Evolutionary conservation across 139 green algal genomes (phyloP), one percentile per base, ranked within the genome.

Genomic region (Haematococcus sp.): DNA sequence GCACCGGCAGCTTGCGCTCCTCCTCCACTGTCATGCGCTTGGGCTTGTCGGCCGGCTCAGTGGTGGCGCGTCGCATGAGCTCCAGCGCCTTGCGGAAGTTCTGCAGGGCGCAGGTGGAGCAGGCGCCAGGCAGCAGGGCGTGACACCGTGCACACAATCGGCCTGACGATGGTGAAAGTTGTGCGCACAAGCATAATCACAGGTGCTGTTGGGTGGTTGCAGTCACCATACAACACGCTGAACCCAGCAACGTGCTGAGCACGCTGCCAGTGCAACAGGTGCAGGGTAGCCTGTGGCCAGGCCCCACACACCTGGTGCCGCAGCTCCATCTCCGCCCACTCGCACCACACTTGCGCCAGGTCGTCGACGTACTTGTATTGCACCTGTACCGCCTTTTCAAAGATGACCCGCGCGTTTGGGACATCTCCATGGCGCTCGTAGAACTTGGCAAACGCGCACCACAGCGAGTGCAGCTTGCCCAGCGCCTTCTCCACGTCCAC

Each of bases 281-380:
- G n/a, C n/a, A n/a, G n/a, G n/a, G n/a, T n/a, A n/a, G n/a, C n/a
- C n/a, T n/a, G n/a, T n/a, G n/a, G n/a, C n/a, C n/a, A n/a, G n/a
- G n/a, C n/a, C n/a, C n/a, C n/a, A n/a, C n/a, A n/a, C n/a, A n/a
- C n/a, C 34, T 96, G 89, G 81, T 97, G 89, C 17, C 94, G 84
- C 81, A 99, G 83, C 89, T 99, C 96, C 92, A 99, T 97, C 87
- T 99, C 96, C 0, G 81, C 88, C 88, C 89, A 97, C 80, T 97
- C 94, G 68, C 88, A 95, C 94, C 94, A 99, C 60, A 99, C 84
- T 23, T 80, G 71, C 2, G 96, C 95, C 63, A 98, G 85, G 81
- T 99, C 96, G 65, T 99, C 96, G 30, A 95, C 90, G 66, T 93
- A 95, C 78, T 94, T 94, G 81, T 87, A 93, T 13, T 68, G 72